A percentile compares a stretch with the other conserved stretches of the same genome.
These are phyloP conservation scores for Ophiostoma sp. DNA, from an alignment of 2,329 filamentous ascomycete species.

Conservation along the genomic window DNA sequence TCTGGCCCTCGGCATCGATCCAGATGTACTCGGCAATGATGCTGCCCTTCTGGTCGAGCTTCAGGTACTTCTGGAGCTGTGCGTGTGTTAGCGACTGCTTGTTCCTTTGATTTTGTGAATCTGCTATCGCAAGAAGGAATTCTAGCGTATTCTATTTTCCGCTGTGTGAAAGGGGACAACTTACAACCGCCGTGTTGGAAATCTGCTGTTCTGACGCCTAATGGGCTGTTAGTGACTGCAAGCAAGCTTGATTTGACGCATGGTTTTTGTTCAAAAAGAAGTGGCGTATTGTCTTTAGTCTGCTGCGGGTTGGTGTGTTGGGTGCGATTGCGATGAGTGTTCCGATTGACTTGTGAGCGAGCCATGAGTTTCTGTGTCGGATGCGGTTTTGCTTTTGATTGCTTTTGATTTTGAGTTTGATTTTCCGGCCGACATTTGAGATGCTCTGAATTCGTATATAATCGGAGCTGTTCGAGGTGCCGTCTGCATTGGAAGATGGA, in stretches of 20 bases:
- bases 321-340: neutral
- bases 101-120: too few species aligned
- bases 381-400: too few species aligned
- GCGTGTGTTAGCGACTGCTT: slow-evolving; percentile 15
- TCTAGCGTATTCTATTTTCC: neutral
- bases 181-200: slow-evolving; percentile 17
- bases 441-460: neutral
- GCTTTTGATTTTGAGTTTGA: too few species aligned
- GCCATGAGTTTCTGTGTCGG: too few species aligned
- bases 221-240: neutral
- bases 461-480: too few species aligned
- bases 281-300: slow-evolving; percentile 1
- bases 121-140: neutral
- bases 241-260: too few species aligned
- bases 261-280: neutral
- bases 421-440: neutral
- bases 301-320: neutral
- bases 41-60: slow-evolving; percentile 79
- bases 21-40: slow-evolving; percentile 68
- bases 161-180: neutral
- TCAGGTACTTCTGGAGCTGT: slow-evolving; percentile 86
- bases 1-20: slow-evolving; percentile 78
- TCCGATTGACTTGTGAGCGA: neutral
- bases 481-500: neutral
- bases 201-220: slow-evolving; percentile 15